These are phyloP conservation scores for Dipodascopsis uninucleata DNA, from an alignment of 805 yeast species.

Conservation along the genomic window DNA sequence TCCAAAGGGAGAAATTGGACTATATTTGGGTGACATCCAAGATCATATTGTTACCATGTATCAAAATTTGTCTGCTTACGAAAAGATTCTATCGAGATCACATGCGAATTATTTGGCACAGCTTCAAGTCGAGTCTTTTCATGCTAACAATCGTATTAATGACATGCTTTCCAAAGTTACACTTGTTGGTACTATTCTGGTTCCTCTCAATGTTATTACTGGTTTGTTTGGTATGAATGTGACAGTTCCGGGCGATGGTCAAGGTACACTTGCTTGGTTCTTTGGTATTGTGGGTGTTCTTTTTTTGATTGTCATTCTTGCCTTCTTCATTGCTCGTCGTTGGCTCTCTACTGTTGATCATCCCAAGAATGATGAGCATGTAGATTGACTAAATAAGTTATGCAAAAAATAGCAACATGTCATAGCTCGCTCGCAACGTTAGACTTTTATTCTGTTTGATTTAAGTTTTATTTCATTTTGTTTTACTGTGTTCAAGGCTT, in stretches of 20 bases:
- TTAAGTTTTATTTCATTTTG: not conserved
- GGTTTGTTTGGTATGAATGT: constrained; percentile 98
- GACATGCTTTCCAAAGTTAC: constrained; percentile 87
- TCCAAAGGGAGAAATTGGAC: constrained; percentile 87
- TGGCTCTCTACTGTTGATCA: constrained; percentile 19
- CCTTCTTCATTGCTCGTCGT: constrained; percentile 41
- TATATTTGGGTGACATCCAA: constrained; percentile 91
- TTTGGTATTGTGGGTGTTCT: constrained; percentile 61
- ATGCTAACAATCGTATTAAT: constrained; percentile 79
- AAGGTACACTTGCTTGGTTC: constrained; percentile 54
- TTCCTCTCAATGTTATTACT: constrained; percentile 85
- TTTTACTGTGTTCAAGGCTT: not conserved
- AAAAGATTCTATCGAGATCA: constrained; percentile 86
- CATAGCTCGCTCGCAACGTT: not conserved
- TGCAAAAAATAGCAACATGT: not conserved
- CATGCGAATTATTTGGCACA: constrained; percentile 92
- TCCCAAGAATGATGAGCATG: too few species aligned
- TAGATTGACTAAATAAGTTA: not conserved
- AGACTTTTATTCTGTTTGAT: not conserved
- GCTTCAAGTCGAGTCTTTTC: constrained; percentile 85
- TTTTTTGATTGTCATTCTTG: constrained; percentile 40
- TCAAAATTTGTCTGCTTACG: constrained; percentile 84
- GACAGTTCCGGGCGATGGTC: constrained; percentile 65
- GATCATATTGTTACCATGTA: constrained; percentile 96
- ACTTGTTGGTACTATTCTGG: constrained; percentile 79